Conservation (phyloP, 2,329 filamentous ascomycete genomes). For the Phyllosticta ampelicida region DNA sequence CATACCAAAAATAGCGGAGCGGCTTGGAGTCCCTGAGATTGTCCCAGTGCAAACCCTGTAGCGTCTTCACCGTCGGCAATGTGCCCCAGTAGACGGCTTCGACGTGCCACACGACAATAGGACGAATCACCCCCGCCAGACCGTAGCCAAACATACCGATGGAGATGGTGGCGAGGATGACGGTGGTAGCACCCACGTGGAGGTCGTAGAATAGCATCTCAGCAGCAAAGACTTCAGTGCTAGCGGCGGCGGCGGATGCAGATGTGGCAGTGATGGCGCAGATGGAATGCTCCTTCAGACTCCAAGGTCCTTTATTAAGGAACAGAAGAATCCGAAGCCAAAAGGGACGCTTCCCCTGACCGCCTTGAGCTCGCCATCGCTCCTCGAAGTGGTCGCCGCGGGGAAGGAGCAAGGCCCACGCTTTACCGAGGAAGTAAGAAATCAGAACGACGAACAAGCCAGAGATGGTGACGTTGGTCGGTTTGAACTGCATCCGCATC, state of each 20-base stretch:
- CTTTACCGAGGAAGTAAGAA: conserved; percentile 44
- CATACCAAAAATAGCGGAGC: conserved; percentile 43
- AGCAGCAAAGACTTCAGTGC: conserved; percentile 14
- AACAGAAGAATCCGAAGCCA: conserved; percentile 35
- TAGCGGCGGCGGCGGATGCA: conserved; percentile 33
- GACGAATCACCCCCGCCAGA: conserved; percentile 42
- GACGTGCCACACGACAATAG: conserved; percentile 45
- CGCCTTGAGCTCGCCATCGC: conserved; percentile 35
- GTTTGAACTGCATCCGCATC: conserved; percentile 38
- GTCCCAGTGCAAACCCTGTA: conserved; percentile 47
- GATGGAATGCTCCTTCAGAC: conserved; percentile 43
- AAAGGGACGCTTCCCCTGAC: conserved; percentile 31
- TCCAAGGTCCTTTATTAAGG: conserved; percentile 43
- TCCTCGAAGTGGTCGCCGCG: conserved; percentile 42
- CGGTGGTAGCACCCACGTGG: conserved; percentile 35
- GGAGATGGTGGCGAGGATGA: conserved; percentile 41
- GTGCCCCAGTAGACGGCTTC: conserved; percentile 48
- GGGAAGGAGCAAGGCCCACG: conserved; percentile 38
- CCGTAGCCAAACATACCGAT: conserved; percentile 48
- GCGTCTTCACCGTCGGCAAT: conserved; percentile 42
- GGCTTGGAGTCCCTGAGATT: conserved; percentile 41
- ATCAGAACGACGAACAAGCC: conserved; percentile 49
- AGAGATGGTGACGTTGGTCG: conserved; percentile 37
- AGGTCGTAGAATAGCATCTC: conserved; percentile 44
- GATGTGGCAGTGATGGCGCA: neutral